Evolutionary conservation across 176 grass and related monocot genomes (phyloP).

Genomic region (Triticum timopheevii): DNA sequence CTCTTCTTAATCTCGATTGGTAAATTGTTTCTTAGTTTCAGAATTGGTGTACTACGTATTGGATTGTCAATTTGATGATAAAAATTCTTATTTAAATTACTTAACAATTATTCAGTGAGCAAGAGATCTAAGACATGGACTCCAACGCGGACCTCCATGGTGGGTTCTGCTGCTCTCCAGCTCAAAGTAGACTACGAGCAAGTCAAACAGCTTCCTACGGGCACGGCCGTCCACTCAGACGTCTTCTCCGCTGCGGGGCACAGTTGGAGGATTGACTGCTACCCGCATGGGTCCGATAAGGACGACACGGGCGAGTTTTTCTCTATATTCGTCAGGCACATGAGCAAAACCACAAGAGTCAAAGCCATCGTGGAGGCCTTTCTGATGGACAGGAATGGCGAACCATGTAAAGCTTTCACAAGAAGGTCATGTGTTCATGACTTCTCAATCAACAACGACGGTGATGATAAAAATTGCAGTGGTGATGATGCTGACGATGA

Average conservation of each 20-base stretch:
- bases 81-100: background rate
- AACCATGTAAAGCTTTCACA: background rate
- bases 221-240: too few species aligned
- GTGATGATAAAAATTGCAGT: too few species aligned
- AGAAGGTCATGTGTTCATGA: background rate
- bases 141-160: background rate
- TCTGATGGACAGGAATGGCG: background rate
- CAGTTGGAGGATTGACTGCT: too few species aligned
- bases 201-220: background rate
- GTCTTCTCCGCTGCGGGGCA: too few species aligned
- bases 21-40: background rate
- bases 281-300: too few species aligned
- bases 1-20: background rate
- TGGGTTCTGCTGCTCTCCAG: background rate
- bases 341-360: background rate
- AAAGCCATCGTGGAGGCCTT: conserved; percentile 10
- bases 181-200: conserved; percentile 27
- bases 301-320: background rate
- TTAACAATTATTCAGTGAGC: background rate
- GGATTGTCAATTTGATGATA: background rate
- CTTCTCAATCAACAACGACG: background rate
- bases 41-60: too few species aligned
- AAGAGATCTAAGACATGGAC: background rate
- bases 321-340: conserved; percentile 5
- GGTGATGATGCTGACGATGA: background rate